Conservation (phyloP, 176 grass and related monocot species). For the Panicum miliaceum region DNA sequence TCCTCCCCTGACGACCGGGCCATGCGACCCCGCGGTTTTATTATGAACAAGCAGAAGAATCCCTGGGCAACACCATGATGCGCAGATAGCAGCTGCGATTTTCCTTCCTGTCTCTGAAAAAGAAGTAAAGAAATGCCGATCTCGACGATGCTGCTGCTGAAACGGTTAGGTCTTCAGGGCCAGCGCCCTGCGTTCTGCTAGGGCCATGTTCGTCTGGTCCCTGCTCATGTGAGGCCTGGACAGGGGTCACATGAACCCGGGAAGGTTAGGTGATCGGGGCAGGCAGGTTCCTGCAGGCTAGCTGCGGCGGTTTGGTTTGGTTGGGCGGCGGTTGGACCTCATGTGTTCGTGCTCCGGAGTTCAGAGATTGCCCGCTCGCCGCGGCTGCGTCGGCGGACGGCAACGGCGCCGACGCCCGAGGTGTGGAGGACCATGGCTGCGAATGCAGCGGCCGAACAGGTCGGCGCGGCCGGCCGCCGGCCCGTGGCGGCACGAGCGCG, state of each 20-base stretch:
- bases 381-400: not conserved
- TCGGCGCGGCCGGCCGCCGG: slow-evolving; percentile 15
- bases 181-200: slow-evolving; percentile 10
- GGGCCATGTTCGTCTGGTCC: slow-evolving; percentile 44
- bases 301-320: not conserved
- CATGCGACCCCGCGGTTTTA: not conserved
- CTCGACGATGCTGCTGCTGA: not conserved
- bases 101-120: not conserved
- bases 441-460: slow-evolving; percentile 30
- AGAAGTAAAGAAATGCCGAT: slow-evolving; percentile 14
- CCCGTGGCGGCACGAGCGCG: slow-evolving; percentile 11
- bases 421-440: slow-evolving; percentile 10
- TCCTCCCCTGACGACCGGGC: slow-evolving; percentile 19
- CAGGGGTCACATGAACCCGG: slow-evolving; percentile 36
- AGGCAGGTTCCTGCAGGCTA: not conserved
- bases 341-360: not conserved
- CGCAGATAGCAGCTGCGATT: too few species aligned
- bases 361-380: not conserved
- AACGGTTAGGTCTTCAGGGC: not conserved
- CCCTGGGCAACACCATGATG: not conserved
- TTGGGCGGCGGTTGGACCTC: not conserved
- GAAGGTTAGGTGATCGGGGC: not conserved
- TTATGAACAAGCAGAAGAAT: slow-evolving; percentile 23
- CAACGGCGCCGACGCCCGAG: not conserved
- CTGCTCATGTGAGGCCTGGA: slow-evolving; percentile 49